These are phyloP conservation scores for Salvia splendens DNA, from an alignment of 257 asterid genomes.

Conservation along the genomic window DNA sequence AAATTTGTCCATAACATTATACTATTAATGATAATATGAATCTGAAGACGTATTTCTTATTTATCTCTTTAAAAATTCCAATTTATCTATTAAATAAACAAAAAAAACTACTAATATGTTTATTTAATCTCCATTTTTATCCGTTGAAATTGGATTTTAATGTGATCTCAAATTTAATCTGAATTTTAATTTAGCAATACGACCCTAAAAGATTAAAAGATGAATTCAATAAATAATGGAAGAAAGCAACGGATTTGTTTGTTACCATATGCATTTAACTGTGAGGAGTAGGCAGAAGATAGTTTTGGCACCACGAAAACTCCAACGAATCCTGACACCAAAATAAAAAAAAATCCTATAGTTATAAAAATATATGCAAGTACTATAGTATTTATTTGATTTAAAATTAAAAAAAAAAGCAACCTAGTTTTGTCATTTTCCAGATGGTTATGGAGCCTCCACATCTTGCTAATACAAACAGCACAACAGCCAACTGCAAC, in stretches of 20 bases:
- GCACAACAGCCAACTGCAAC: conserved; percentile 75
- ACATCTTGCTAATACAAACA: conserved; percentile 79
- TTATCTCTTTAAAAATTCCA: too few relatives aligned
- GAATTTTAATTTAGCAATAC: too few relatives aligned
- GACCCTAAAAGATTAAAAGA: not conserved
- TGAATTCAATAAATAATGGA: not conserved
- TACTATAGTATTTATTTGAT: not conserved
- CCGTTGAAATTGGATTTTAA: too few relatives aligned
- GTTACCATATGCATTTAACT: conserved; percentile 66
- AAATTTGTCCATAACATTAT: too few relatives aligned
- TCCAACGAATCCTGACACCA: conserved; percentile 71
- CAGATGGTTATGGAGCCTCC: conserved; percentile 85
- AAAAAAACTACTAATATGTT: too few relatives aligned
- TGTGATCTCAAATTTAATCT: too few relatives aligned
- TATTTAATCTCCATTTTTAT: too few relatives aligned
- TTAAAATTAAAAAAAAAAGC: not conserved
- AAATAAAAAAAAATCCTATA: not conserved
- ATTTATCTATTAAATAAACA: too few relatives aligned
- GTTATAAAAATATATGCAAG: not conserved
- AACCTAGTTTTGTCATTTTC: conserved; percentile 91
- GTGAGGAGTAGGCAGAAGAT: conserved; percentile 74
- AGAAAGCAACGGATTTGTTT: not conserved
- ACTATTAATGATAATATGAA: too few relatives aligned
- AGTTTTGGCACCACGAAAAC: conserved; percentile 74
- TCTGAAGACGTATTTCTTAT: too few relatives aligned